These are phyloP conservation scores for Aspergillus ibericus DNA, from an alignment of 2,329 filamentous ascomycete genomes.

Conservation along the genomic window DNA sequence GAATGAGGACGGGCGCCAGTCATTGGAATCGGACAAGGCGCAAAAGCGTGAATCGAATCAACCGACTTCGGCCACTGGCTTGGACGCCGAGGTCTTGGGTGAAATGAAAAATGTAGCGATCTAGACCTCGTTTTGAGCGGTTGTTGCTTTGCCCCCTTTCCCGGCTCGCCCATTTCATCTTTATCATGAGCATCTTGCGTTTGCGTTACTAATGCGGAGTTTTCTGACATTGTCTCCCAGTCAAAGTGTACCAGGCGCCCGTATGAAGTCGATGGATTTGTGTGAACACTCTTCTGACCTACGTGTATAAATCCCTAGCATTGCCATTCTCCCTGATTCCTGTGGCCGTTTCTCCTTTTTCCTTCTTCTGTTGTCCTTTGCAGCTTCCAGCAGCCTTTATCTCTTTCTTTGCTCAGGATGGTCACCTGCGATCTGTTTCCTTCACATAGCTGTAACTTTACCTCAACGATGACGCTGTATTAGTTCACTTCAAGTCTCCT, in stretches of 20 bases:
- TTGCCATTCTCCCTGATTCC: slow-evolving; percentile 22
- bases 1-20: slow-evolving; percentile 23
- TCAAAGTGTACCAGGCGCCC: slow-evolving; percentile 24
- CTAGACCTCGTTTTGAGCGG: slow-evolving; percentile 26
- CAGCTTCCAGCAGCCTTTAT: slow-evolving; percentile 26
- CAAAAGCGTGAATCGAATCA: slow-evolving; percentile 31
- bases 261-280: slow-evolving; percentile 26
- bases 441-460: slow-evolving; percentile 35
- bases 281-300: slow-evolving; percentile 25
- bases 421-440: slow-evolving; percentile 25
- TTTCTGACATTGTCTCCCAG: slow-evolving; percentile 9
- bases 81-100: slow-evolving; percentile 43
- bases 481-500: slow-evolving; percentile 18
- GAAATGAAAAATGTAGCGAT: slow-evolving; percentile 52
- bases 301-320: slow-evolving; percentile 35
- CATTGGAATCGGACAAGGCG: slow-evolving; percentile 31
- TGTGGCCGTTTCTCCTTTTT: slow-evolving; percentile 15
- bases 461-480: slow-evolving; percentile 31
- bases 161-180: slow-evolving; percentile 11
- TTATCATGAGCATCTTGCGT: slow-evolving; percentile 12
- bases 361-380: slow-evolving; percentile 15
- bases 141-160: slow-evolving; percentile 12
- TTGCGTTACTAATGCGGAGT: slow-evolving; percentile 4
- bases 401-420: slow-evolving; percentile 19
- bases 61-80: slow-evolving; percentile 26